Evolutionary conservation across 2,329 filamentous ascomycete genomes (phyloP).

Genomic region (Setomelanomma holmii): DNA sequence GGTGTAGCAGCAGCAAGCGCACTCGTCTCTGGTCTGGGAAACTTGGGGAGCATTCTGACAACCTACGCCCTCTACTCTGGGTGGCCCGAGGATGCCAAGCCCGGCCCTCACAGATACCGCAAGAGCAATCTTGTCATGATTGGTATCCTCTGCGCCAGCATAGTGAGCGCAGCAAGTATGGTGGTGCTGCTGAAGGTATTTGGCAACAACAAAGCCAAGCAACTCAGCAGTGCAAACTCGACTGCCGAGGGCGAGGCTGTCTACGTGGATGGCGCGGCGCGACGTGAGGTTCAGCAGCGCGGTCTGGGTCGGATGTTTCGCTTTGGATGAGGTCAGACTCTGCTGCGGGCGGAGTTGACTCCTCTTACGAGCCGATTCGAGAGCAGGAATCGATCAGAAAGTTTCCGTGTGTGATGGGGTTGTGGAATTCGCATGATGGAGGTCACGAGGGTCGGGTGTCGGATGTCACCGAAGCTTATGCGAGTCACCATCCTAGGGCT

Average conservation of each 20-base stretch:
- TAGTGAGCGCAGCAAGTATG: conserved; percentile 74
- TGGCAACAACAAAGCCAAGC: conserved; percentile 45
- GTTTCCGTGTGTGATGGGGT: conserved; percentile 8
- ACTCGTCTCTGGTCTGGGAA: conserved; percentile 85
- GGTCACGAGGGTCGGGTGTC: conserved; percentile 23
- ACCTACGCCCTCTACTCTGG: conserved; percentile 90
- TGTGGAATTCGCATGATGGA: conserved; percentile 16
- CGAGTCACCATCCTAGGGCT: conserved; percentile 39
- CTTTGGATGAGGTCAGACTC: conserved; percentile 25
- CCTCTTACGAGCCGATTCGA: neutral
- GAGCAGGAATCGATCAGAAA: conserved; percentile 10
- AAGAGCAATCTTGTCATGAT: conserved; percentile 90
- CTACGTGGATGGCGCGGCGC: conserved; percentile 50
- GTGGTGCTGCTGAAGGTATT: conserved; percentile 64
- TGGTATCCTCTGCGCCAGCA: conserved; percentile 80
- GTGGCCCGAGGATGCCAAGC: conserved; percentile 74
- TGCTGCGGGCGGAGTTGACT: conserved; percentile 13
- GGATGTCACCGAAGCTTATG: conserved; percentile 14
- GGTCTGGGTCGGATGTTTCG: conserved; percentile 47
- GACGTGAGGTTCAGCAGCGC: conserved; percentile 51
- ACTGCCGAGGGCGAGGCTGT: conserved; percentile 62
- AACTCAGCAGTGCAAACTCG: conserved; percentile 40
- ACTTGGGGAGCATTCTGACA: conserved; percentile 83
- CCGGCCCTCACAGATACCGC: conserved; percentile 73
- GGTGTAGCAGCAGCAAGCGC: conserved; percentile 87